Conservation (phyloP, 2,329 filamentous ascomycete species). For the Fusarium agapanthi region DNA sequence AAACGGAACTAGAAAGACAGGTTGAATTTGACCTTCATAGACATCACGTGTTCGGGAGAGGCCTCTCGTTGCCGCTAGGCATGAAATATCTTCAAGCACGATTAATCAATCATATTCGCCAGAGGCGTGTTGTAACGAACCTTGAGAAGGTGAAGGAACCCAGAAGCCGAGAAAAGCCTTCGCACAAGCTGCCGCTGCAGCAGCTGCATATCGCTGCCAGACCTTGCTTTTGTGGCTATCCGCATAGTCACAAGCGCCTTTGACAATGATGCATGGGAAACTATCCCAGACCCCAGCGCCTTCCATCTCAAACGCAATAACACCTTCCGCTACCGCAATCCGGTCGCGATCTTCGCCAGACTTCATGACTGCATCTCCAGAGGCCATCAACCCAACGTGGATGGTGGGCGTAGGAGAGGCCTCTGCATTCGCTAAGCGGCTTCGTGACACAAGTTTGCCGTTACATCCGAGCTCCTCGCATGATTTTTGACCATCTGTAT, state of each 20-base stretch:
- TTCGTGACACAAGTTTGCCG: neutral
- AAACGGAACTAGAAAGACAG: neutral
- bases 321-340: fast-evolving
- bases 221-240: neutral
- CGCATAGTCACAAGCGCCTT: neutral
- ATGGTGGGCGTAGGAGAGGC: neutral
- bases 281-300: neutral
- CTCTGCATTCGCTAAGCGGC: fast-evolving
- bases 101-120: fast-evolving
- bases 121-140: fast-evolving
- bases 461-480: neutral
- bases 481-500: neutral
- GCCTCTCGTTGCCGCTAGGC: no score
- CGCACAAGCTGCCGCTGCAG: neutral
- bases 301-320: neutral
- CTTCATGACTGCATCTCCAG: neutral
- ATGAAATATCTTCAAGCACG: neutral
- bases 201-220: neutral
- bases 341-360: neutral
- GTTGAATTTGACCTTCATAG: fast-evolving
- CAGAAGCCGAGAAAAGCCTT: neutral
- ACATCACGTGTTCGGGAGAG: fast-evolving
- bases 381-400: neutral
- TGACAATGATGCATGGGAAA: neutral
- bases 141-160: fast-evolving